Percentiles rank a stretch among this genome's conserved stretches.
phyloP scores from a whole-genome alignment of 2,329 filamentous ascomycete species.

The Venturia effusa region DNA sequence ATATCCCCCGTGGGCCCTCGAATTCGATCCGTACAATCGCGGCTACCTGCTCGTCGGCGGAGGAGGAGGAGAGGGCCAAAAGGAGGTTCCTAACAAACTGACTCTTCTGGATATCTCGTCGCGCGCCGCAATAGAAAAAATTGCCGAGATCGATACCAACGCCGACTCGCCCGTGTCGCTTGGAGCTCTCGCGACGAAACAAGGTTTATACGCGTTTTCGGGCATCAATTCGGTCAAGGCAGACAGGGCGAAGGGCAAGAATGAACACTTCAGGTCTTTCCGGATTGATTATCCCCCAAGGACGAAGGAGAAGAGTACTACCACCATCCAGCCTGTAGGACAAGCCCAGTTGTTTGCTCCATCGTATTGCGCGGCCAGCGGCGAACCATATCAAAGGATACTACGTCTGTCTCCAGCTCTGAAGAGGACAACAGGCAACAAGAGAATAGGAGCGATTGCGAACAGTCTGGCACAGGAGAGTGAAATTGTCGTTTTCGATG shows the following conservation, averaged over 20 bases:
- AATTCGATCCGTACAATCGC: conserved; percentile 74
- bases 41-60: conserved; percentile 71
- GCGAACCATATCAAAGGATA: conserved; percentile 47
- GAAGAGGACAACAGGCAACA: conserved; percentile 30
- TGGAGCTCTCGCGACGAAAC: conserved; percentile 52
- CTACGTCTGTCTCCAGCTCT: conserved; percentile 45
- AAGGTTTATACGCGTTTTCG: conserved; percentile 49
- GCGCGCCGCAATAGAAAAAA: conserved; percentile 49
- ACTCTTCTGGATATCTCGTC: conserved; percentile 63
- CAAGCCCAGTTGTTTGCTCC: conserved; percentile 41
- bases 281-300: conserved; percentile 44
- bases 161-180: conserved; percentile 86
- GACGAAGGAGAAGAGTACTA: conserved; percentile 20
- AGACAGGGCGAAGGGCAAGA: conserved; percentile 63
- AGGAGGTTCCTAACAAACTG: conserved; percentile 36
- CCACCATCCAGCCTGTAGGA: conserved; percentile 34
- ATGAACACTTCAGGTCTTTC: conserved; percentile 75
- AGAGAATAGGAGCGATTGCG: conserved; percentile 64
- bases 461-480: conserved; percentile 62
- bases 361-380: conserved; percentile 33
- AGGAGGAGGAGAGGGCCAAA: conserved; percentile 63
- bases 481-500: conserved; percentile 73
- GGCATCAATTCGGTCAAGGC: conserved; percentile 74
- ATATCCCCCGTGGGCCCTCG: conserved; percentile 79
- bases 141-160: conserved; percentile 66